These are phyloP conservation scores for Cochlearia excelsa DNA, from an alignment of 345 rosid genomes.

Conservation along the genomic window DNA sequence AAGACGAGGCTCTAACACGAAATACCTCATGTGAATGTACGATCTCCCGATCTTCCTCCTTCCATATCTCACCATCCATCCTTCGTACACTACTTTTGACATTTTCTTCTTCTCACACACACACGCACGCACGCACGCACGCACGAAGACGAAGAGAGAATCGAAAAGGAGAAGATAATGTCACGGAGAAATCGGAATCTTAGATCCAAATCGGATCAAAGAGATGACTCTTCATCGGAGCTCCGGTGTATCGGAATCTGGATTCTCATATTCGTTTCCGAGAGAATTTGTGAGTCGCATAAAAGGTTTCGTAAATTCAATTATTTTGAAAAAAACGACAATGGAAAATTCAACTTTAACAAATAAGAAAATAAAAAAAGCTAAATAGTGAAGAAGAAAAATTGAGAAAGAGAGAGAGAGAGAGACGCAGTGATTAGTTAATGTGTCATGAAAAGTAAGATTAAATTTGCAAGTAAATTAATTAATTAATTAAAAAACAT, in stretches of 20 bases:
- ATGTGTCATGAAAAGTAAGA: slow-evolving; percentile 1
- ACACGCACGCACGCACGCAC: no score
- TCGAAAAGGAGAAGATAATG: neutral
- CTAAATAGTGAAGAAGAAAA: slow-evolving; percentile 1
- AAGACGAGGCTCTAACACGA: slow-evolving; percentile 87
- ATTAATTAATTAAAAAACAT: neutral
- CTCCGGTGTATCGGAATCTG: slow-evolving; percentile 31
- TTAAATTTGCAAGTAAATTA: slow-evolving; percentile 8
- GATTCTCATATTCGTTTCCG: slow-evolving; percentile 21
- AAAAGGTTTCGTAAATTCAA: slow-evolving; percentile 4
- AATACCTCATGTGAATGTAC: slow-evolving; percentile 93
- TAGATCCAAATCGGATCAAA: slow-evolving; percentile 28
- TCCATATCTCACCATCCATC: slow-evolving; percentile 99
- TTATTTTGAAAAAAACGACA: neutral
- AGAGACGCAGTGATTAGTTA: neutral
- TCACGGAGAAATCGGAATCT: slow-evolving; percentile 25
- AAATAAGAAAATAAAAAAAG: slow-evolving; percentile 3
- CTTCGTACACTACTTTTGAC: slow-evolving; percentile 92
- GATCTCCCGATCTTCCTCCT: slow-evolving; percentile 97
- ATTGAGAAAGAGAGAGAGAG: neutral
- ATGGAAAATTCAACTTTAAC: slow-evolving; percentile 7
- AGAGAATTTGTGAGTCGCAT: slow-evolving; percentile 16
- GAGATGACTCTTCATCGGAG: slow-evolving; percentile 4
- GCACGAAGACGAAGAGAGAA: slow-evolving; percentile 8
- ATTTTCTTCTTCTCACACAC: slow-evolving; percentile 22